These are phyloP conservation scores for Diacronema lutheri DNA, from an alignment of 78 protist genomes.

Conservation along the genomic window DNA sequence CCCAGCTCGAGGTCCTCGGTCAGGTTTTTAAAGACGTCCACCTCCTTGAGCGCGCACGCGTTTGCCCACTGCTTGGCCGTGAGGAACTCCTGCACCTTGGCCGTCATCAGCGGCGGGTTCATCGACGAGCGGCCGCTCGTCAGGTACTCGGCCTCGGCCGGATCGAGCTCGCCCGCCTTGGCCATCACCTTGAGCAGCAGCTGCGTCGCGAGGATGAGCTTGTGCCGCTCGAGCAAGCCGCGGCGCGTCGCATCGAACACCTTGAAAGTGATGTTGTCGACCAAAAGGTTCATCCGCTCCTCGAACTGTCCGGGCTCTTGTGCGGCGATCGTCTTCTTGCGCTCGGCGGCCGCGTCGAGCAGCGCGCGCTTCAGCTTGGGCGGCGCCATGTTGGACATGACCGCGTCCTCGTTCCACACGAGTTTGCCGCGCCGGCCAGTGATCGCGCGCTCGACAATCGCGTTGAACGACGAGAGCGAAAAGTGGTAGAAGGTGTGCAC, in stretches of 20 bases:
- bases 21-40: constrained; percentile 29
- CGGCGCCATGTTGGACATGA: background rate
- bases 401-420: background rate
- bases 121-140: background rate
- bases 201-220: constrained; percentile 54
- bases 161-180: background rate
- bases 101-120: constrained; percentile 15
- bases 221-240: constrained; percentile 63
- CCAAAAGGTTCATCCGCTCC: constrained; percentile 20
- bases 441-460: constrained; percentile 60
- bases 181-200: constrained; percentile 24
- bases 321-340: constrained; percentile 10
- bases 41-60: constrained; percentile 24
- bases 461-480: constrained; percentile 65
- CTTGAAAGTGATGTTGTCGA: constrained; percentile 34
- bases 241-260: constrained; percentile 34
- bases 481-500: constrained; percentile 73
- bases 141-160: constrained; percentile 46
- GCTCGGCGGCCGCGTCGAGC: constrained; percentile 49
- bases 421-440: background rate
- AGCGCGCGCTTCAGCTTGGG: background rate
- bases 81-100: constrained; percentile 17
- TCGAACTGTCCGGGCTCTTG: background rate
- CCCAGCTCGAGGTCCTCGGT: constrained; percentile 43
- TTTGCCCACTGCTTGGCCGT: constrained; percentile 12